phyloP scores from a whole-genome alignment of 2,329 filamentous ascomycete genomes.

The Nothopassalora personata region DNA sequence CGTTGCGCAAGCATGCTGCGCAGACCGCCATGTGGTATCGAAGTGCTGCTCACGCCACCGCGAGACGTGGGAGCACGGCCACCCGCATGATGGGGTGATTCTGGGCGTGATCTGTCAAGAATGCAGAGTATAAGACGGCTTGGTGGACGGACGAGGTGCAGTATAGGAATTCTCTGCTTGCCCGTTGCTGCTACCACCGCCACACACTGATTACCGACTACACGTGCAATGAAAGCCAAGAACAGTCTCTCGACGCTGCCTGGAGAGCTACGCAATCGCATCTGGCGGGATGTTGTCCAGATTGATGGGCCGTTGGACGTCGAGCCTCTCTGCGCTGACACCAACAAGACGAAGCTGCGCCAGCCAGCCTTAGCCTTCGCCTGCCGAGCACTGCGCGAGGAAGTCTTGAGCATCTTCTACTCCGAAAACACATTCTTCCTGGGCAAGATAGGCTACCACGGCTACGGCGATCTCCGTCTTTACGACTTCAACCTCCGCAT shows the following conservation, averaged over 20 bases:
- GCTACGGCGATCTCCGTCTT: slow-evolving; percentile 10
- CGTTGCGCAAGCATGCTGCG: background rate
- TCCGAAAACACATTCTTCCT: slow-evolving; percentile 19
- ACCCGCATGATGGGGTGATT: background rate
- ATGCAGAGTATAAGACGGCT: no score
- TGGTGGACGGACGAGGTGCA: background rate
- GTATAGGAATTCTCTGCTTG: background rate
- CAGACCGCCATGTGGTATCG: background rate
- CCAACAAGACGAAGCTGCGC: slow-evolving; percentile 8
- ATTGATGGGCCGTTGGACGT: slow-evolving; percentile 5
- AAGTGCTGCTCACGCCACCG: background rate
- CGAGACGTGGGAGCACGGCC: background rate
- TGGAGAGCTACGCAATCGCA: slow-evolving; percentile 16
- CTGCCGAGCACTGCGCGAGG: slow-evolving; percentile 13
- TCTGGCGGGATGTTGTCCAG: slow-evolving; percentile 14
- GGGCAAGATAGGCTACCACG: slow-evolving; percentile 18
- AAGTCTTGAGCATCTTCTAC: slow-evolving; percentile 21
- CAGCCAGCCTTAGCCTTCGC: slow-evolving; percentile 17
- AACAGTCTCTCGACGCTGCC: slow-evolving; percentile 1
- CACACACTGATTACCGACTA: background rate
- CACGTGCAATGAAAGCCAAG: background rate
- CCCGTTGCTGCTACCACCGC: background rate
- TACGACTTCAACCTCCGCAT: slow-evolving; percentile 18
- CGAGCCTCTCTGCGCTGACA: slow-evolving; percentile 13
- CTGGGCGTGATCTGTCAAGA: background rate